A percentile compares a stretch with the other conserved stretches of the same genome.
Conservation (phyloP, 2,329 filamentous ascomycete genomes). For the Talaromyces piceae region DNA sequence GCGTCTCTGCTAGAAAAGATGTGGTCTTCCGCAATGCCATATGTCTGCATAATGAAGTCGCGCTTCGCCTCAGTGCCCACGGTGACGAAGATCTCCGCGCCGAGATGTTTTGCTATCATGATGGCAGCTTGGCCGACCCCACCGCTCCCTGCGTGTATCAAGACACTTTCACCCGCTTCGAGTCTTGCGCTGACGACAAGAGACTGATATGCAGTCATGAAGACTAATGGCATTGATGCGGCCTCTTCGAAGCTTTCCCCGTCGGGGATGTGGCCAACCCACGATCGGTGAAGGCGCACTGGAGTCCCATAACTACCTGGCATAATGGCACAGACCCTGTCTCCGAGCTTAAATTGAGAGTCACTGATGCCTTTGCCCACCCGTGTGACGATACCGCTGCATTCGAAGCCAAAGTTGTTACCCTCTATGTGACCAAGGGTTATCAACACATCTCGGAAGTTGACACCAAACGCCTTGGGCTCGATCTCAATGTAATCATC, state of each 20-base stretch:
- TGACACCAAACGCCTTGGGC: constrained; percentile 1
- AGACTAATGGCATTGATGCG: constrained; percentile 35
- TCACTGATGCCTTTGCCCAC: constrained; percentile 1
- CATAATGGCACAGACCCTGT: not conserved
- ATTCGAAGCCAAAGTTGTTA: constrained; percentile 1
- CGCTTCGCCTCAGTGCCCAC: constrained; percentile 13
- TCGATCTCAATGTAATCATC: constrained; percentile 1
- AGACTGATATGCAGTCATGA: constrained; percentile 12
- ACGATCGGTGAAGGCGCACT: not conserved
- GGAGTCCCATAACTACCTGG: not conserved
- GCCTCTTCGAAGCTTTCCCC: constrained; percentile 14
- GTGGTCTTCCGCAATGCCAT: constrained; percentile 5
- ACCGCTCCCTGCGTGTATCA: constrained; percentile 17
- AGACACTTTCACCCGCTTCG: constrained; percentile 14
- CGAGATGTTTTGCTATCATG: constrained; percentile 15
- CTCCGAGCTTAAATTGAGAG: not conserved
- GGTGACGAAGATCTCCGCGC: constrained; percentile 12
- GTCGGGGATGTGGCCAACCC: not conserved
- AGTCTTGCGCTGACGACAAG: constrained; percentile 14
- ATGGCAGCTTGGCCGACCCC: constrained; percentile 17
- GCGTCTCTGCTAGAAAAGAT: constrained; percentile 10
- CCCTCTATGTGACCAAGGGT: not conserved
- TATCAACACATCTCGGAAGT: constrained; percentile 3
- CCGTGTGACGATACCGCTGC: constrained; percentile 4
- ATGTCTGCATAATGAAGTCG: constrained; percentile 9